These are phyloP conservation scores for Aspergillus ibericus DNA, from an alignment of 2,329 filamentous ascomycete genomes.

Conservation along the genomic window DNA sequence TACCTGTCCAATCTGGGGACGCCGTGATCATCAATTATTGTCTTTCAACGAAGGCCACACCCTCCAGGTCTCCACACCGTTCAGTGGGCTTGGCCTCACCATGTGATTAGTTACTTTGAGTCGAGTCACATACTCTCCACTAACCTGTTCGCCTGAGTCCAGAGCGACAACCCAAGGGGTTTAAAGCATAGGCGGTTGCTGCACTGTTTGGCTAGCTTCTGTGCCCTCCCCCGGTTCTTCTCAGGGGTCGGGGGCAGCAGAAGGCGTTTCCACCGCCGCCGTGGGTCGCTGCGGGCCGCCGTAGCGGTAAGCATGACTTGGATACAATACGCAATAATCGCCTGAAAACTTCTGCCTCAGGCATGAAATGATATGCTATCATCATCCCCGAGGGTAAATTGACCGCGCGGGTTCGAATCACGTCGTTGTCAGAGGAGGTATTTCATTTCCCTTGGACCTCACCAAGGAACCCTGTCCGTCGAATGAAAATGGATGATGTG, in stretches of 20 bases:
- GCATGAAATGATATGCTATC: not conserved
- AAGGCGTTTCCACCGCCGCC: slow-evolving; percentile 14
- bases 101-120: not conserved
- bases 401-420: slow-evolving; percentile 13
- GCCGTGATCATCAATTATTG: slow-evolving; percentile 15
- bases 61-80: not conserved
- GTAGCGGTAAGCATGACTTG: slow-evolving; percentile 6
- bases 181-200: not conserved
- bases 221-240: slow-evolving; percentile 5
- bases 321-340: not conserved
- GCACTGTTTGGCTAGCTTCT: not conserved
- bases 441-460: not conserved
- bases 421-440: slow-evolving; percentile 2
- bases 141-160: not conserved
- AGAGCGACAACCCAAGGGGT: not conserved
- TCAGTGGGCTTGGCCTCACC: not conserved
- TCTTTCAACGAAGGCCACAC: not conserved
- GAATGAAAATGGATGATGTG: too few relatives aligned
- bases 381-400: not conserved
- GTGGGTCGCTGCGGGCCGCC: slow-evolving; percentile 29
- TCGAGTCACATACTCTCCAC: not conserved
- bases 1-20: slow-evolving; percentile 14
- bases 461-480: not conserved
- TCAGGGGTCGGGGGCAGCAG: slow-evolving; percentile 26
- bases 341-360: not conserved